Evolutionary conservation across 192 early-diverging fungal species (phyloP).

Genomic region (Podila horticola): DNA sequence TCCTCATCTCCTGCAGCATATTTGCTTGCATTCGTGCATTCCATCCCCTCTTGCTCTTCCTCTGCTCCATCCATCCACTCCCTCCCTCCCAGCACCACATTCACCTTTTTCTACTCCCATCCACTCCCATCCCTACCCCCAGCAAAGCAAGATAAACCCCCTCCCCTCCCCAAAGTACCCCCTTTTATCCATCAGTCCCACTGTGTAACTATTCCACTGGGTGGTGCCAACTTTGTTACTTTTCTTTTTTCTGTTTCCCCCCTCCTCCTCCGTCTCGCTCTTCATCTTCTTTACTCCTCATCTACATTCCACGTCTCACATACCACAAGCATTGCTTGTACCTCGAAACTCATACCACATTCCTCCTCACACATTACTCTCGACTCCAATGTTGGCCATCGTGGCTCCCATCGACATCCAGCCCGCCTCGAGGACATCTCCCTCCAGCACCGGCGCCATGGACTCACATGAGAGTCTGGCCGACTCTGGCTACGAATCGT

Average conservation of each 20-base stretch:
- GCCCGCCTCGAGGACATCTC: background rate
- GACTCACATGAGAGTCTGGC: slow-evolving; percentile 22
- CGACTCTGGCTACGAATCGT: slow-evolving; percentile 52
- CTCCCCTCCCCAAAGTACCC: no score
- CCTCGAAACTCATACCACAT: background rate
- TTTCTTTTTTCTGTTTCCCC: background rate
- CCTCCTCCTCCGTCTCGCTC: background rate
- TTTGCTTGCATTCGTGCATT: background rate
- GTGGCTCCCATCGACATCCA: slow-evolving; percentile 43
- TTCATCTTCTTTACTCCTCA: background rate
- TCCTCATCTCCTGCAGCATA: background rate
- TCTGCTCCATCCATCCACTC: background rate
- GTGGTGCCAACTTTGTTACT: background rate
- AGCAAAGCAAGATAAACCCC: no score
- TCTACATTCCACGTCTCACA: background rate
- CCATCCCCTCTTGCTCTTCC: background rate
- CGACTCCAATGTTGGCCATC: background rate
- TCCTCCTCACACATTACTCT: background rate
- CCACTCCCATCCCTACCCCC: background rate
- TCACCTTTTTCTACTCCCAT: background rate
- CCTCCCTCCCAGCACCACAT: background rate
- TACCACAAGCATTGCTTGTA: background rate
- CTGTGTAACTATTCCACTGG: no score
- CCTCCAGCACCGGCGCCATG: background rate
- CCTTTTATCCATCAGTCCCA: no score